Percentiles rank a stretch among this genome's conserved stretches.
These are phyloP conservation scores for Colletotrichum sansevieriae DNA, from an alignment of 2,329 filamentous ascomycete genomes.

Conservation along the genomic window DNA sequence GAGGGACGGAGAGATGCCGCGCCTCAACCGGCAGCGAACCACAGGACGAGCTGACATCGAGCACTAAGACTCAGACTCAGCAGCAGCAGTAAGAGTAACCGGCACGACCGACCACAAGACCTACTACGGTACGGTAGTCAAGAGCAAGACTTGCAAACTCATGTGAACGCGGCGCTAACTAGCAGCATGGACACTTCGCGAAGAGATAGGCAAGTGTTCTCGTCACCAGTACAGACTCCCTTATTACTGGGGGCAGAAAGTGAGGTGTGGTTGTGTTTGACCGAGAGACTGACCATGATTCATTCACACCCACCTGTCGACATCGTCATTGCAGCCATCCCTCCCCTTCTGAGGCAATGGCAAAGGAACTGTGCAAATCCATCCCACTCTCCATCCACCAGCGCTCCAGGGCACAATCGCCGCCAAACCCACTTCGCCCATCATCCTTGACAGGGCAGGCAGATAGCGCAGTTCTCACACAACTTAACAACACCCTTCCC, in stretches of 20 bases:
- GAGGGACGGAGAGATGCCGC: conserved; percentile 22
- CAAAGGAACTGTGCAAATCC: conserved; percentile 12
- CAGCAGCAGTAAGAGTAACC: conserved; percentile 26
- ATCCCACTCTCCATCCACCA: conserved; percentile 37
- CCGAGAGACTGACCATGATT: conserved; percentile 29
- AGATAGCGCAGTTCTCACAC: conserved; percentile 19
- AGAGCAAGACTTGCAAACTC: neutral
- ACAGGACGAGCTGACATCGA: neutral
- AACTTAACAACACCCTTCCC: neutral
- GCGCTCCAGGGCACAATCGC: conserved; percentile 21
- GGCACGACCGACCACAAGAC: conserved; percentile 3
- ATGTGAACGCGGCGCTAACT: neutral
- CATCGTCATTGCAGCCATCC: conserved; percentile 6
- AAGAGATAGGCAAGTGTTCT: neutral
- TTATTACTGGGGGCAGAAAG: neutral
- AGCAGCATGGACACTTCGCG: too few relatives aligned
- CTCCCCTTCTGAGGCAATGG: neutral
- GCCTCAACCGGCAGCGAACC: neutral
- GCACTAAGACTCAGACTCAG: conserved; percentile 14
- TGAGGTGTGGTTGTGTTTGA: neutral
- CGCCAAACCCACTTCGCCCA: too few relatives aligned
- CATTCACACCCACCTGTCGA: conserved; percentile 23
- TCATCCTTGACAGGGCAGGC: conserved; percentile 13
- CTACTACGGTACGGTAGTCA: neutral
- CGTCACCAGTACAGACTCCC: neutral